Evolutionary conservation across 2,329 filamentous ascomycete species (phyloP).

Genomic region (Colletotrichum sp.): DNA sequence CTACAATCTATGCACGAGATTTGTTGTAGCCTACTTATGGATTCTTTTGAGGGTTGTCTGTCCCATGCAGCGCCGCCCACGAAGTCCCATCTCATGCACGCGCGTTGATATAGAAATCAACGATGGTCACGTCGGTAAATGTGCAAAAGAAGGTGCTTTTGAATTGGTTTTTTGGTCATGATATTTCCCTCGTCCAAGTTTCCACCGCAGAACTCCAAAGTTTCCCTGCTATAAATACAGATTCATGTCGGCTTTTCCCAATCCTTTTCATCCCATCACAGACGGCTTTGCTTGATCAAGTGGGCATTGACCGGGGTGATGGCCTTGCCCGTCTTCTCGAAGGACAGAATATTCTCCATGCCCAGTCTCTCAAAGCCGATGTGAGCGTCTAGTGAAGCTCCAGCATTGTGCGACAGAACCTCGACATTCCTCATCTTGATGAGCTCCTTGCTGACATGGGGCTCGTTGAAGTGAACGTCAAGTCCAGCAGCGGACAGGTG

Average conservation of each 20-base stretch:
- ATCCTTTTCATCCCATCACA: background rate
- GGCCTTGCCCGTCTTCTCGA: slow-evolving; percentile 4
- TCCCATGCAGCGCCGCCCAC: background rate
- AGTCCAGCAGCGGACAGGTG: slow-evolving; percentile 68
- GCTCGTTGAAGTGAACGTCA: slow-evolving; percentile 76
- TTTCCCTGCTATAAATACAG: background rate
- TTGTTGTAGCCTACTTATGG: too few relatives aligned
- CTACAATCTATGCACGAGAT: background rate
- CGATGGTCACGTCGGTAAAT: background rate
- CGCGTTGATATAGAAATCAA: background rate
- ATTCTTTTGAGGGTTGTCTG: background rate
- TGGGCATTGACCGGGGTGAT: slow-evolving; percentile 13
- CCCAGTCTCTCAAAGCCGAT: slow-evolving; percentile 17
- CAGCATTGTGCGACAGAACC: slow-evolving; percentile 15
- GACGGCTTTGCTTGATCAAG: slow-evolving; percentile 14
- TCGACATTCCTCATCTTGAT: slow-evolving; percentile 16
- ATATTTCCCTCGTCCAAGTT: background rate
- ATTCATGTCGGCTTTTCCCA: background rate
- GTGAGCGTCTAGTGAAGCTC: slow-evolving; percentile 12
- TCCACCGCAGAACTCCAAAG: background rate
- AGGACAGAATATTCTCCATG: slow-evolving; percentile 14
- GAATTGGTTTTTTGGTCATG: background rate
- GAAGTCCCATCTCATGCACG: background rate
- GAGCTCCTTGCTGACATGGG: slow-evolving; percentile 32
- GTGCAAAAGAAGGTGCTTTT: background rate